Conservation (phyloP, 805 yeast species). For the Saccharomycopsis olivae region DNA sequence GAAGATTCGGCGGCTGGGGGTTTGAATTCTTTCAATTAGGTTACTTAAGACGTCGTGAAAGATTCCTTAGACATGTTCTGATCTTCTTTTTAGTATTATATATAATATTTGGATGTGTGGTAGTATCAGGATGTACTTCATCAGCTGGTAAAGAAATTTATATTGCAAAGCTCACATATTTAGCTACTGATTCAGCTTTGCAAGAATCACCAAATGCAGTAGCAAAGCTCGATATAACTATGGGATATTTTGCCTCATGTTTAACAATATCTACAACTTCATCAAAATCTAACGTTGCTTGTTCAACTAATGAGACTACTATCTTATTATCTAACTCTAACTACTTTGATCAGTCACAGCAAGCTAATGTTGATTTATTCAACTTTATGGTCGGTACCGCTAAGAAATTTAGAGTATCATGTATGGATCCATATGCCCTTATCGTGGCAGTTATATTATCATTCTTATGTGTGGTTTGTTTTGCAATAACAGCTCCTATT, state of each 20-base stretch:
- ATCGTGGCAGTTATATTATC: conserved; percentile 16
- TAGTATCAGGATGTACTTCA: conserved; percentile 16
- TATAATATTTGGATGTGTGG: conserved; percentile 16
- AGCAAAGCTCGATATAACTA: conserved; percentile 2
- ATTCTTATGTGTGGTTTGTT: conserved; percentile 10
- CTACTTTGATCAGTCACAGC: conserved; percentile 8
- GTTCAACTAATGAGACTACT: conserved; percentile 15
- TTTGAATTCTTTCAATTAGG: too few relatives aligned
- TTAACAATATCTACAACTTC: conserved; percentile 5
- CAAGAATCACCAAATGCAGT: conserved; percentile 9
- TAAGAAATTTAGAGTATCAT: conserved; percentile 13
- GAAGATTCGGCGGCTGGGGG: too few relatives aligned
- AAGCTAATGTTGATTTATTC: conserved; percentile 11
- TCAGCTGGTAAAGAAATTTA: conserved; percentile 7
- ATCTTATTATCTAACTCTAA: conserved; percentile 10
- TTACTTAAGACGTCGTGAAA: too few relatives aligned
- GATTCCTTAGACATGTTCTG: conserved; percentile 6
- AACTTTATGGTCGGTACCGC: conserved; percentile 19
- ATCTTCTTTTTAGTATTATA: conserved; percentile 9
- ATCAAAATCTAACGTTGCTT: conserved; percentile 1
- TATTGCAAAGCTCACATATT: conserved; percentile 11
- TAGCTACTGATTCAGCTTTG: conserved; percentile 8
- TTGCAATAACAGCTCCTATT: conserved; percentile 14
- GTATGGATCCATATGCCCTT: conserved; percentile 16
- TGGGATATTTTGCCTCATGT: conserved; percentile 18